Evolutionary conservation across 352 stramenopile genomes (phyloP).

Genomic region (Phytophthora niederhauseri): DNA sequence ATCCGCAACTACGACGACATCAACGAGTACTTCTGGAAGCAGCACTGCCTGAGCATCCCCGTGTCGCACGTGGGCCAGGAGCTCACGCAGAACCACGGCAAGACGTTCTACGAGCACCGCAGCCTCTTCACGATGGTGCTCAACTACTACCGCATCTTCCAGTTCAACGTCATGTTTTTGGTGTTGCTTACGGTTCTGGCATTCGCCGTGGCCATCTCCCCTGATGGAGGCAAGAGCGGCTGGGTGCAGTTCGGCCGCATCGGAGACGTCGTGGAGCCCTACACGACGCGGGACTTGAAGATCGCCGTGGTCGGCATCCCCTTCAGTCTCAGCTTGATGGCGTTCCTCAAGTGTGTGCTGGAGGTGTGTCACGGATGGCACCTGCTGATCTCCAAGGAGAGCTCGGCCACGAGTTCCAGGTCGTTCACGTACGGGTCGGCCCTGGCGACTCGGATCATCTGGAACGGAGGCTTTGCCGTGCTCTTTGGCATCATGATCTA

Average conservation of each 20-base stretch:
- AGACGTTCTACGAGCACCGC: slow-evolving; percentile 84
- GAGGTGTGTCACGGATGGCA: slow-evolving; percentile 75
- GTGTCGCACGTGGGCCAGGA: slow-evolving; percentile 52
- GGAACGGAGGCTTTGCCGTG: slow-evolving; percentile 62
- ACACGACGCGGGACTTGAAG: slow-evolving; percentile 57
- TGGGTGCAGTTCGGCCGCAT: slow-evolving; percentile 62
- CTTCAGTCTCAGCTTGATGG: slow-evolving; percentile 53
- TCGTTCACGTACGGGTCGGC: slow-evolving; percentile 68
- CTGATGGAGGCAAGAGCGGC: slow-evolving; percentile 56
- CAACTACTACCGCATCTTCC: slow-evolving; percentile 86
- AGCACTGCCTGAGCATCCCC: slow-evolving; percentile 62
- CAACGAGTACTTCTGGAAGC: slow-evolving; percentile 86
- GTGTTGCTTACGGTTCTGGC: slow-evolving; percentile 54
- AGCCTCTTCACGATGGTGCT: slow-evolving; percentile 72
- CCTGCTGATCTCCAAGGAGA: slow-evolving; percentile 54
- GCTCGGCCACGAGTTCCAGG: slow-evolving; percentile 51
- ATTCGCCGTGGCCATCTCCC: slow-evolving; percentile 64
- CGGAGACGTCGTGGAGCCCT: slow-evolving; percentile 63
- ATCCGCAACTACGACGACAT: slow-evolving; percentile 86
- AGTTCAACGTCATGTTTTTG: slow-evolving; percentile 84
- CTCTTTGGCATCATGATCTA: slow-evolving; percentile 73
- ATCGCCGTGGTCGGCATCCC: slow-evolving; percentile 57
- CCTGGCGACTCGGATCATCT: slow-evolving; percentile 56
- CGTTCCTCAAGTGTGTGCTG: slow-evolving; percentile 65
- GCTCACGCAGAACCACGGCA: slow-evolving; percentile 64